phyloP scores from a whole-genome alignment of 2,329 filamentous ascomycete genomes.

The Blastomyces percursus region DNA sequence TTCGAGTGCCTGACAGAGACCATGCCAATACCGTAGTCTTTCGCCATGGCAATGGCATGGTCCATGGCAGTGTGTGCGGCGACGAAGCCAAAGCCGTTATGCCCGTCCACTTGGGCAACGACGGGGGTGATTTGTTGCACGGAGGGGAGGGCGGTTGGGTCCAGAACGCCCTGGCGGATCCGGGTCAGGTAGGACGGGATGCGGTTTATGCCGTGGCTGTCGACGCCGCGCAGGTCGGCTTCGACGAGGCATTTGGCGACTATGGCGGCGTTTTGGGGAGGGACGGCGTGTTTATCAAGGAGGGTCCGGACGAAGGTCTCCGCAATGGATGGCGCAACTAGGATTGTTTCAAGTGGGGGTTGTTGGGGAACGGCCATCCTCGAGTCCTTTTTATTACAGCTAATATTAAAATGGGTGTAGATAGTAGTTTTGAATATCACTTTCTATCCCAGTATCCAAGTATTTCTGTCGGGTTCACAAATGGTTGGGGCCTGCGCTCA shows the following conservation, averaged over 20 bases:
- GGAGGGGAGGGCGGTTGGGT: conserved; percentile 48
- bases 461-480: background rate
- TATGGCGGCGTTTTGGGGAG: conserved; percentile 47
- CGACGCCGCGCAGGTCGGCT: conserved; percentile 67
- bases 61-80: conserved; percentile 56
- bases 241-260: conserved; percentile 59
- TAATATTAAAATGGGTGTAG: background rate
- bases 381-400: background rate
- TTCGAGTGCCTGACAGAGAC: conserved; percentile 65
- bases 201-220: conserved; percentile 68
- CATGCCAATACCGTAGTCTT: conserved; percentile 59
- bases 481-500: too few species aligned
- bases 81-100: conserved; percentile 67
- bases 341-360: background rate
- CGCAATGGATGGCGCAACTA: conserved; percentile 22
- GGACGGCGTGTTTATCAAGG: conserved; percentile 51
- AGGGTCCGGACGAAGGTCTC: conserved; percentile 42
- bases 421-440: background rate
- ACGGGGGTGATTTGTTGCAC: conserved; percentile 56
- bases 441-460: background rate
- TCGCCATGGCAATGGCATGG: conserved; percentile 56
- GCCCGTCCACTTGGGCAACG: conserved; percentile 55
- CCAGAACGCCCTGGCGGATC: conserved; percentile 57
- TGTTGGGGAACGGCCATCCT: background rate
- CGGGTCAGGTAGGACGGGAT: conserved; percentile 68